Evolutionary conservation across 768 basidiomycete species (phyloP).

Genomic region (Heimioporus sp.): DNA sequence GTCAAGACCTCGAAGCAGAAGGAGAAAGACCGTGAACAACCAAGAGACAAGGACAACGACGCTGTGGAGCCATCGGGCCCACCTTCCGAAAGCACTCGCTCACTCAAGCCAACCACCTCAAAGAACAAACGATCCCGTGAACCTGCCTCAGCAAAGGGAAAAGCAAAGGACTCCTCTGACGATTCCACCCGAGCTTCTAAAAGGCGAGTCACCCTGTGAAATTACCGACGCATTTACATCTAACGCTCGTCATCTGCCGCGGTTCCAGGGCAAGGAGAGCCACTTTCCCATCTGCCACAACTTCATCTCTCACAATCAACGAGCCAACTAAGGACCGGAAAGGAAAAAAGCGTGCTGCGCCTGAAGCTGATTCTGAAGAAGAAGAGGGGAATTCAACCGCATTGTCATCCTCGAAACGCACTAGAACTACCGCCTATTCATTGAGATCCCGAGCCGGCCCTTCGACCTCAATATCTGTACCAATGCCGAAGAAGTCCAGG

Average conservation of each 20-base stretch:
- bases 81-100: conserved; percentile 44
- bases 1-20: conserved; percentile 74
- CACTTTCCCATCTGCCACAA: conserved; percentile 40
- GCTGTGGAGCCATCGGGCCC: conserved; percentile 39
- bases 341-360: conserved; percentile 90
- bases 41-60: conserved; percentile 54
- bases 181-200: conserved; percentile 53
- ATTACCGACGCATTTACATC: conserved; percentile 19
- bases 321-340: conserved; percentile 75
- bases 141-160: conserved; percentile 51
- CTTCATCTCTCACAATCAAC: conserved; percentile 61
- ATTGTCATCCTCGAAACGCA: conserved; percentile 59
- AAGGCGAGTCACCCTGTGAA: conserved; percentile 51
- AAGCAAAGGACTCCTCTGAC: conserved; percentile 58
- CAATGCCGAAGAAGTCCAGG: conserved; percentile 81
- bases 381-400: conserved; percentile 48
- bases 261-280: conserved; percentile 58
- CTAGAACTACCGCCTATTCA: conserved; percentile 60
- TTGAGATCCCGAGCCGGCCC: conserved; percentile 57
- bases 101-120: conserved; percentile 35
- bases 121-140: conserved; percentile 56
- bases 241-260: conserved; percentile 31
- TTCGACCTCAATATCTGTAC: conserved; percentile 40
- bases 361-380: conserved; percentile 67
- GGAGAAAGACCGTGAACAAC: conserved; percentile 53